Base-by-base conservation (phyloP, 1,284 basidiomycete species). In the Irpex rosettiformis region DNA sequence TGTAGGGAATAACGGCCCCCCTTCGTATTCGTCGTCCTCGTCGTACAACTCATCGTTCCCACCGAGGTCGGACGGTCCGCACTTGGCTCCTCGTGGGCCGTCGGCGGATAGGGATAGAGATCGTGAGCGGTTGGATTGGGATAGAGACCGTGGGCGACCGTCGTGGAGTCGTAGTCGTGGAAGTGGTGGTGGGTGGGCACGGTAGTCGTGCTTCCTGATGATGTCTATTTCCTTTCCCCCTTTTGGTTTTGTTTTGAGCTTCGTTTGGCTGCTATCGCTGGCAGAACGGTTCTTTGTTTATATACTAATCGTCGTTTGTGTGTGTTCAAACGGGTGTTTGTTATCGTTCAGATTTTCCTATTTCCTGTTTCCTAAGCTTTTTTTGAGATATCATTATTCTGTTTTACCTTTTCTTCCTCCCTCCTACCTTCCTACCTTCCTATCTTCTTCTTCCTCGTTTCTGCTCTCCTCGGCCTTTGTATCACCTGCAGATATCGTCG, bases 101-200 rank as follows among this genome's bases (percentile, higher is more conserved):
- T 78, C 77, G 7, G 78, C 77, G 2, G 79, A 80, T 42, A 69
- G 73, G 11, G 72, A 75, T 8, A 63, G 71, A 11, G 69, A 72
- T 29, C 66, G 43, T 11, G 43, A 45, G 8, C 65, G 69, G 64
- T 10, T 58, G 48, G 54, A 58, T 24, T 54, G 57, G 52, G 57
- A 58, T 48, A 57, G 52, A 11, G 7, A 55, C 56, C 59, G 66
- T 52, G 65, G 60, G 1, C 58, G 66, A 4, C 48, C 61, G 25
- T 58, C 54, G 52, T 52, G 66, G 62, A 33, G 52, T 55, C 54
- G 64, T 48, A 42, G 52, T 43, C 55, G 61, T 3, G 47, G 58
- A n/a, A 51, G 64, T 48, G 33, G 52, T 16, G 52, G 49, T 37
- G 53, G 43, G 13, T 28, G 54, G 24, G 21, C n/a, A 16, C 40